A percentile compares a stretch with the other conserved stretches of the same genome.
Conservation (phyloP, 2,329 filamentous ascomycete genomes). For the Pseudogymnoascus sp. region DNA sequence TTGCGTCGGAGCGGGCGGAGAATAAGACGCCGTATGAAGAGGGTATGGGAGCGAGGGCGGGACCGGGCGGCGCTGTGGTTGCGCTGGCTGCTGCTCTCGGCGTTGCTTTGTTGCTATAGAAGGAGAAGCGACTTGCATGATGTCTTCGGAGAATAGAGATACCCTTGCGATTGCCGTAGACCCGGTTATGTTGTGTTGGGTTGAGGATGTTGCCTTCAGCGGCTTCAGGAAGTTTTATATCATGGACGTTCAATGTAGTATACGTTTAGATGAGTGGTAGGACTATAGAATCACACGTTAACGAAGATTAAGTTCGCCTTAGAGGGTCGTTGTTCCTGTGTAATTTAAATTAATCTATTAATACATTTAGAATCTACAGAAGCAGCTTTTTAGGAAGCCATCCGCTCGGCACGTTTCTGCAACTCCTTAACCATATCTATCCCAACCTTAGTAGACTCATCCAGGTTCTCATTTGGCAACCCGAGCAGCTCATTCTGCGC, state of each 20-base stretch:
- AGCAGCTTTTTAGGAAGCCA: background rate
- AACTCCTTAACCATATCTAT: slow-evolving; percentile 9
- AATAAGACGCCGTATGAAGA: background rate
- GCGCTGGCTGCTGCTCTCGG: background rate
- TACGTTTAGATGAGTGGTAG: background rate
- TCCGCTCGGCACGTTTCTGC: background rate
- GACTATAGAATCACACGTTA: background rate
- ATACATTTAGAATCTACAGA: background rate
- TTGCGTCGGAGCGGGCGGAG: background rate
- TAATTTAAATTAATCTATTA: background rate
- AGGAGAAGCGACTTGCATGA: background rate
- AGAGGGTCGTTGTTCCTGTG: background rate
- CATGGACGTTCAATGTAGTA: background rate
- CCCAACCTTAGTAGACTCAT: slow-evolving; percentile 15
- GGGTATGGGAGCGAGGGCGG: background rate
- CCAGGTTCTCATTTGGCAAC: slow-evolving; percentile 15
- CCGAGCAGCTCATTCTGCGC: slow-evolving; percentile 15
- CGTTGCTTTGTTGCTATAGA: background rate
- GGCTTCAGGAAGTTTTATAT: background rate
- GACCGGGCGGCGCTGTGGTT: background rate
- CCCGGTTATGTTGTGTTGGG: background rate
- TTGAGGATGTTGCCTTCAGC: background rate
- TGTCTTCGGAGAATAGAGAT: background rate
- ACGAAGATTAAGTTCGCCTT: background rate
- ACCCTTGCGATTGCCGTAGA: background rate